phyloP scores from a whole-genome alignment of 768 basidiomycete genomes.

The Wakefieldia striispora region DNA sequence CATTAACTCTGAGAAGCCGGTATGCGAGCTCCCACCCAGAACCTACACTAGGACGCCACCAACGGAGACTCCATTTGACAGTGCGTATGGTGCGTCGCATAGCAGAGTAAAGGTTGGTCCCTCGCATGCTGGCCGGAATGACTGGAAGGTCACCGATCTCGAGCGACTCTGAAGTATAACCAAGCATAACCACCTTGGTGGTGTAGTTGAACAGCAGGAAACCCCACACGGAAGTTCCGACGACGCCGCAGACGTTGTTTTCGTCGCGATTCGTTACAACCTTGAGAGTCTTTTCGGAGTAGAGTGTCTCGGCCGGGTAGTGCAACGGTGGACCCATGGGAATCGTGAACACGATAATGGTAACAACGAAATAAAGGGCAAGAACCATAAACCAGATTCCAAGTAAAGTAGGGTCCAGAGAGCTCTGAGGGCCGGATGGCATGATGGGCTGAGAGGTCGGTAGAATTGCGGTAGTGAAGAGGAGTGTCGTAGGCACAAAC shows the following conservation, averaged over 20 bases:
- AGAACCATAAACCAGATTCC: slow-evolving; percentile 54
- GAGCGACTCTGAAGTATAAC: slow-evolving; percentile 66
- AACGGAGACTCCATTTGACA: slow-evolving; percentile 48
- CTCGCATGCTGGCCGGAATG: slow-evolving; percentile 70
- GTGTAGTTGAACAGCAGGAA: slow-evolving; percentile 82
- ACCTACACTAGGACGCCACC: slow-evolving; percentile 59
- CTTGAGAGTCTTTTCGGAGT: slow-evolving; percentile 66
- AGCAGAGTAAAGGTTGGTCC: slow-evolving; percentile 54
- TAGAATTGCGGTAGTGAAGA: slow-evolving; percentile 52
- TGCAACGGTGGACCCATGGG: slow-evolving; percentile 75
- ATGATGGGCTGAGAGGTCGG: slow-evolving; percentile 45
- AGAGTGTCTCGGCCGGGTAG: slow-evolving; percentile 70
- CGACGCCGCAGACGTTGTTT: slow-evolving; percentile 68
- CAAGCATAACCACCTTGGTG: slow-evolving; percentile 84
- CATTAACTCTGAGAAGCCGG: slow-evolving; percentile 60
- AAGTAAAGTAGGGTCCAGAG: slow-evolving; percentile 16
- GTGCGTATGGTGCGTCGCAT: slow-evolving; percentile 61
- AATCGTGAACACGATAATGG: slow-evolving; percentile 45
- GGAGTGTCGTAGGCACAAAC: slow-evolving; percentile 43
- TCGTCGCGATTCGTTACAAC: slow-evolving; percentile 58
- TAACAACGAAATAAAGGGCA: slow-evolving; percentile 46
- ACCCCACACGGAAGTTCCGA: slow-evolving; percentile 45
- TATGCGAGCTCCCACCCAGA: slow-evolving; percentile 65
- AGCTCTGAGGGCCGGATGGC: slow-evolving; percentile 21
- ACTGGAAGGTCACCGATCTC: slow-evolving; percentile 90